These are phyloP conservation scores for Mortierella sp. DNA, from an alignment of 371 early-diverging fungal genomes.

Conservation along the genomic window DNA sequence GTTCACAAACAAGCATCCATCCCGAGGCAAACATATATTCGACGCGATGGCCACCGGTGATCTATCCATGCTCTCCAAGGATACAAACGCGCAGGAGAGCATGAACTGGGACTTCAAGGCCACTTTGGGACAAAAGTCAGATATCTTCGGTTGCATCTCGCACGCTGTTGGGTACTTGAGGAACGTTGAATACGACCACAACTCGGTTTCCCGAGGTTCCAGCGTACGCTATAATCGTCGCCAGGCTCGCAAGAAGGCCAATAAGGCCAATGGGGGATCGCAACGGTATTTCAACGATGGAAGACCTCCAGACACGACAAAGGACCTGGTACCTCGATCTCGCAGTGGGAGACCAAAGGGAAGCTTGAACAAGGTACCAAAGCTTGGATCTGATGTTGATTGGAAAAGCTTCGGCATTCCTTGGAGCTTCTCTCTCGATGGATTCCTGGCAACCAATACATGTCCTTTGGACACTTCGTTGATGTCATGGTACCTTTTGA, in stretches of 20 bases:
- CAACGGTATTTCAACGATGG: background rate
- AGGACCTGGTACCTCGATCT: background rate
- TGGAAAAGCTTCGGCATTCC: background rate
- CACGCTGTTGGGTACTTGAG: background rate
- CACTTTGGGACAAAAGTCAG: background rate
- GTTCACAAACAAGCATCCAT: no score
- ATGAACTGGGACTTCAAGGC: slow-evolving; percentile 7
- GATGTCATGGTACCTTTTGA: background rate
- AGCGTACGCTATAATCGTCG: no score
- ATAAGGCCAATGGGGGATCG: no score
- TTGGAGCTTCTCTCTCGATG: background rate
- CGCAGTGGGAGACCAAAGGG: background rate
- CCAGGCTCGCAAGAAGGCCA: background rate
- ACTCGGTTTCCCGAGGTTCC: no score
- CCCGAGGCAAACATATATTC: slow-evolving; percentile 13
- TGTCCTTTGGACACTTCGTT: background rate
- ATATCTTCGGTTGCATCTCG: background rate
- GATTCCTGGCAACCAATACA: background rate
- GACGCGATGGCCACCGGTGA: background rate
- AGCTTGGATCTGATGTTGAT: background rate
- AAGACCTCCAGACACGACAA: background rate
- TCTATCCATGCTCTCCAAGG: background rate
- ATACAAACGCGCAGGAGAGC: slow-evolving; percentile 22
- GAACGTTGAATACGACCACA: background rate
- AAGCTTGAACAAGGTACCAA: background rate